Evolutionary conservation across 768 basidiomycete genomes (phyloP).

Genomic region (Rhizopogon salebrosus): DNA sequence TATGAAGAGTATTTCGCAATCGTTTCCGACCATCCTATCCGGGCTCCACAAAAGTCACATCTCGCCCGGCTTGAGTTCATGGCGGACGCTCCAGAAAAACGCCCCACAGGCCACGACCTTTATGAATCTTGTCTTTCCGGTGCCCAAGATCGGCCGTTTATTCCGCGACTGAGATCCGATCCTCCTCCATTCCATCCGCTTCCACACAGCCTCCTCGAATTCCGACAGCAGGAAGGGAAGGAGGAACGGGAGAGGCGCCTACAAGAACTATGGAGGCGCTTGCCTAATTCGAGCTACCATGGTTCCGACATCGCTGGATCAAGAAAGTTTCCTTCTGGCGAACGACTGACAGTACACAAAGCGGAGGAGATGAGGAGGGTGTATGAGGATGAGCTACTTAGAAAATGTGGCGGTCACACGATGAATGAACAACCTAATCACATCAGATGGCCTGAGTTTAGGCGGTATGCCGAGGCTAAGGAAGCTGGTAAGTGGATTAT

Average conservation of each 20-base stretch:
- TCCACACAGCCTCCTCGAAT: slow-evolving; percentile 56
- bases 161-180: slow-evolving; percentile 59
- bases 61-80: slow-evolving; percentile 6
- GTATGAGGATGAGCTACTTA: slow-evolving; percentile 76
- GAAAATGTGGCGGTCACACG: slow-evolving; percentile 42
- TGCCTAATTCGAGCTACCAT: slow-evolving; percentile 33
- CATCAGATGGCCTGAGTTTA: slow-evolving; percentile 70
- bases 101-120: slow-evolving; percentile 42
- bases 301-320: slow-evolving; percentile 19
- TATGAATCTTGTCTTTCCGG: slow-evolving; percentile 50
- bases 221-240: slow-evolving; percentile 57
- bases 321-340: slow-evolving; percentile 10
- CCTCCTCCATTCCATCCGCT: slow-evolving; percentile 31
- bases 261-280: slow-evolving; percentile 57
- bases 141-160: slow-evolving; percentile 47
- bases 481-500: slow-evolving; percentile 60
- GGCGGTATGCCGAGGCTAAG: slow-evolving; percentile 71
- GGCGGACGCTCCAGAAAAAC: slow-evolving; percentile 15
- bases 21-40: slow-evolving; percentile 9
- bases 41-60: slow-evolving; percentile 12
- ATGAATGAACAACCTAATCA: slow-evolving; percentile 36
- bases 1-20: slow-evolving; percentile 15
- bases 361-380: slow-evolving; percentile 60
- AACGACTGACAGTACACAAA: slow-evolving; percentile 40
- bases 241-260: slow-evolving; percentile 57